A percentile compares a stretch with the other conserved stretches of the same genome.
These are phyloP conservation scores for Oenanthe javanica DNA, from an alignment of 140 eudicot genomes.

Conservation along the genomic window DNA sequence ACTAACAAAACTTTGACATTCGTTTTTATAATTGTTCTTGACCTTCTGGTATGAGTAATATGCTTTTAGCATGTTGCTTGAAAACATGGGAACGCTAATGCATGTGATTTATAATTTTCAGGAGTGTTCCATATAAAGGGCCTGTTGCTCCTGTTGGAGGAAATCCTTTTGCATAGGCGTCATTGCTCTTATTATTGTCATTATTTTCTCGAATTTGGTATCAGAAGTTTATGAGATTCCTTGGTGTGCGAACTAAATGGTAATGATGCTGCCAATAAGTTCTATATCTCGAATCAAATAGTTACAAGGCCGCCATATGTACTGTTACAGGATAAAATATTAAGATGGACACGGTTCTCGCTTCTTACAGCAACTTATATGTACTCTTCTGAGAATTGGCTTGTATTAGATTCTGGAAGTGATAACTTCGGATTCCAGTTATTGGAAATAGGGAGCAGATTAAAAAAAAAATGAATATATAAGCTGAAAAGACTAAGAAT, in stretches of 20 bases:
- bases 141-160: conserved; percentile 68
- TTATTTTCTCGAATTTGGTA: conserved; percentile 15
- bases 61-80: background rate
- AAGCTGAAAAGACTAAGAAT: too few relatives aligned
- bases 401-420: too few relatives aligned
- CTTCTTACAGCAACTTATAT: too few relatives aligned
- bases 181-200: background rate
- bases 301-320: too few relatives aligned
- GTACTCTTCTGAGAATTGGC: too few relatives aligned
- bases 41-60: background rate
- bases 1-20: background rate
- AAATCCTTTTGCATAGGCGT: conserved; percentile 63
- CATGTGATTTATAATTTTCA: conserved; percentile 22
- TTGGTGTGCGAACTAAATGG: background rate
- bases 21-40: background rate
- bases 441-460: too few relatives aligned
- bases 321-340: too few relatives aligned
- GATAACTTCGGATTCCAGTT: too few relatives aligned
- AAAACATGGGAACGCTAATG: background rate
- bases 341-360: too few relatives aligned
- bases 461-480: too few relatives aligned
- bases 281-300: too few relatives aligned
- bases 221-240: background rate
- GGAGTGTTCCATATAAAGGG: conserved; percentile 53
- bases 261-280: background rate